These are phyloP conservation scores for Lathyrus tuberosus DNA, from an alignment of 306 rosid species.

Conservation along the genomic window DNA sequence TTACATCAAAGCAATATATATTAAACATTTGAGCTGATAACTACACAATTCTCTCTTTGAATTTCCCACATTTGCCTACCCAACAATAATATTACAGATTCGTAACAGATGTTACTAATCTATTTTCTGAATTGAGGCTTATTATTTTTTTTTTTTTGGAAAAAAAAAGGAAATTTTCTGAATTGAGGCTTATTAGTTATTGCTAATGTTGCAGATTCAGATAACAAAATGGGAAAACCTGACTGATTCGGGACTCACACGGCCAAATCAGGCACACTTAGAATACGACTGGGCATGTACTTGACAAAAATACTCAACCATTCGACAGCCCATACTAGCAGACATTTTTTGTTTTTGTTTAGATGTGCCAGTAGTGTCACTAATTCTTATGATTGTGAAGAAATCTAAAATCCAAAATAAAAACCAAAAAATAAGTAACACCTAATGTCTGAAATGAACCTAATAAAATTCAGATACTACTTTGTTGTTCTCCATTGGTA, in stretches of 20 bases:
- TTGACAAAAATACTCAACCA: constrained; percentile 13
- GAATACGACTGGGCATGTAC: background rate
- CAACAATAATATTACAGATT: constrained; percentile 1
- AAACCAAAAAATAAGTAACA: no score
- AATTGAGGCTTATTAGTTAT: constrained; percentile 10
- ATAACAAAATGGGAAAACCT: background rate
- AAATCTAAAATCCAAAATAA: background rate
- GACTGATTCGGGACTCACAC: background rate
- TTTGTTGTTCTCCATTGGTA: background rate
- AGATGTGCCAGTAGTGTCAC: background rate
- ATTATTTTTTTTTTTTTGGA: no score
- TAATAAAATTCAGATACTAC: background rate
- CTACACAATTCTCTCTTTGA: constrained; percentile 4
- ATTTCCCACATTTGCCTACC: constrained; percentile 4
- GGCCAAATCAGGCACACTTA: constrained; percentile 11
- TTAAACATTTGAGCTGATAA: constrained; percentile 8
- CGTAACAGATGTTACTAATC: constrained; percentile 3
- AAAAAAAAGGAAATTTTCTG: no score
- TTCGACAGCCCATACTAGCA: constrained; percentile 1
- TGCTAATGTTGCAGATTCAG: constrained; percentile 15
- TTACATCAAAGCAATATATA: constrained; percentile 20
- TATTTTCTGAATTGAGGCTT: background rate
- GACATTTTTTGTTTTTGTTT: background rate
- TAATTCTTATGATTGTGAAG: background rate
- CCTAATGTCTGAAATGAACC: background rate